Evolutionary conservation across 257 asterid genomes (phyloP), one percentile per base, ranked within the genome.

Genomic region (Leonotis leonurus): DNA sequence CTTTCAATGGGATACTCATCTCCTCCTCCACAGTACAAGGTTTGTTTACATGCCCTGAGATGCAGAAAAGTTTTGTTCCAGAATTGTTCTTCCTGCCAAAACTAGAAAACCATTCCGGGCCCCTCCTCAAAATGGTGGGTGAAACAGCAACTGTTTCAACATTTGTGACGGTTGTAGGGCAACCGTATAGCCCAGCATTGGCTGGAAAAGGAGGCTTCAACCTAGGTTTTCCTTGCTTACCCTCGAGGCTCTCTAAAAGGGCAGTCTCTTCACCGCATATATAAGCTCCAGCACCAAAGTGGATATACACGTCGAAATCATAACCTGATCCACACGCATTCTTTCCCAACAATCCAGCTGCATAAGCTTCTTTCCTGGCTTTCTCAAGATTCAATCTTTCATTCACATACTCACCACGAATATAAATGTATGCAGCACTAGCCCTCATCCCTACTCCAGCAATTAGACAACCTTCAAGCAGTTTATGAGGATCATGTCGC

Each of bases 391-490:
- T 93, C 75, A 13, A 18, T 63, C 99, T 75, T 72, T 93, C 99
- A 32, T 93, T 93, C 69, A 93, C 99, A 73, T 93, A 93, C 79
- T 93, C 99, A 14, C 97, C 97, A 26, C 99, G 83, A 59, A 93
- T 93, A 74, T 93, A 93, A 64, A 93, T 89, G 74, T 93, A 93
- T 17, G 97, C 97, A 68, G 99, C 97, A 3, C 74, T 71, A 1
- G 99, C 97, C 79, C 97, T 85, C 99, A 93, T 93, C 45, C 97
- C 99, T 24, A 89, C 97, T 56, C 99, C 99, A 68, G 99, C 97
- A 50, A 93, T 89, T 16, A 93, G 76, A 73, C 99, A 93, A 37
- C 99, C 99, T 80, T 93, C 99, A 16, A 93, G 80, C 56, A 93
- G 76, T 55, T 93, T 93, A 81, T 93, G 99, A 24, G 99, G 99